Evolutionary conservation across 257 asterid genomes (phyloP), one percentile per base, ranked within the genome.

Genomic region (Nicotiana paniculata): DNA sequence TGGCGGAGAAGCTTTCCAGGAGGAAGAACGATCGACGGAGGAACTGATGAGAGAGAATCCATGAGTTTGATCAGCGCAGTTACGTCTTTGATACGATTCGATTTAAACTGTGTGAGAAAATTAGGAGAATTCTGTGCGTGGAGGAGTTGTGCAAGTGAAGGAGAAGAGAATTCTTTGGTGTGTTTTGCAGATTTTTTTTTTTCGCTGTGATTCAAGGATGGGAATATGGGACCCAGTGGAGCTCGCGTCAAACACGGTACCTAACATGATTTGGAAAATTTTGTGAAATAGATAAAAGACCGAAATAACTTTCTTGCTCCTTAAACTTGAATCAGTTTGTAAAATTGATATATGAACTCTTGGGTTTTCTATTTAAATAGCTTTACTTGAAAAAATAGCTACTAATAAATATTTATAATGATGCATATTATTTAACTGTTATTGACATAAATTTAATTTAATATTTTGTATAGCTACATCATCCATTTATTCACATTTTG

Each of bases 41-140:
- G 87, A 17, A 92, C 95, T 30, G 95, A 86, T 66, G 92, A 68
- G 62, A 93, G 85, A 37, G 95, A 89, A 88, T 92, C 96, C 98
- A 94, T 93, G 24, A 39, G 11, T 16, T 9, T 30, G 39, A 28
- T 28, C 70, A 28, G 61, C 26, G 68, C 9, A 64, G 11, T 43
- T 43, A 43, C 11, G 48, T 43, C 11, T 43, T 43, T 8, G 48
- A 43, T 43, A 43, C 10, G 48, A 43, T 43, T 81, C 16, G 13
- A 75, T 43, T 18, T 18, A 11, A 6, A 53, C 11, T 1, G 10
- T 43, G 9, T 51, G 57, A 13, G 17, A 51, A 43, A 43, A 43
- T 43, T 43, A 3, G 57, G 57, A 70, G 83, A 55, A 5, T 48
- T 51, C 55, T 39, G 1, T 66, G 77, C 35, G 81, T 33, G 74